Conservation (phyloP, 495 filamentous ascomycete genomes). For the Durotheca rogersii region DNA sequence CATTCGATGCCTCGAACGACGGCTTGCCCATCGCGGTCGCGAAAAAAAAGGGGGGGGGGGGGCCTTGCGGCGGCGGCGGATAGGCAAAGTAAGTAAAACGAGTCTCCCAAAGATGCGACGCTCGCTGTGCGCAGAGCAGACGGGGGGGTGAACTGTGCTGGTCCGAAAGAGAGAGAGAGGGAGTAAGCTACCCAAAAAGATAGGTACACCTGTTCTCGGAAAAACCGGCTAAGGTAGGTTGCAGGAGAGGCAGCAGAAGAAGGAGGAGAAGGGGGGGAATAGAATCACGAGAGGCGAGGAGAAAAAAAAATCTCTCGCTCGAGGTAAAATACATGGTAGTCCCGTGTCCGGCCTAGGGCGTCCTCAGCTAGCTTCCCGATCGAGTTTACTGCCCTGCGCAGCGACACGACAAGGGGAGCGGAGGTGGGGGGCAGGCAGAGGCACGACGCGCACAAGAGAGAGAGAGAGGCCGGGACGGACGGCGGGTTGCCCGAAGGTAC, state of each 20-base stretch:
- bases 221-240: not conserved
- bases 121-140: not conserved
- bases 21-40: conserved; percentile 68
- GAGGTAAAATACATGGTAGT: too few relatives aligned
- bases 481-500: not conserved
- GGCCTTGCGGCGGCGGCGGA: not conserved
- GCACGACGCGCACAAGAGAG: not conserved
- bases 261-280: not conserved
- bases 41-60: not conserved
- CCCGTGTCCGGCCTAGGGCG: too few relatives aligned
- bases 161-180: not conserved
- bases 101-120: not conserved
- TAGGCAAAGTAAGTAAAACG: not conserved
- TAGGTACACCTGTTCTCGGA: too few relatives aligned
- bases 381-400: conserved; percentile 3
- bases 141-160: not conserved
- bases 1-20: conserved; percentile 69
- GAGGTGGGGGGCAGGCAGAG: not conserved
- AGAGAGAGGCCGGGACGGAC: not conserved
- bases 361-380: conserved; percentile 22
- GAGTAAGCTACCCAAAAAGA: too few relatives aligned
- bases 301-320: conserved; percentile 5
- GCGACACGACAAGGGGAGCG: not conserved
- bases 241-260: not conserved
- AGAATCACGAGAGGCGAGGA: not conserved